Conservation (phyloP, 352 stramenopile genomes). For the Pilasporangium apinafurcum region DNA sequence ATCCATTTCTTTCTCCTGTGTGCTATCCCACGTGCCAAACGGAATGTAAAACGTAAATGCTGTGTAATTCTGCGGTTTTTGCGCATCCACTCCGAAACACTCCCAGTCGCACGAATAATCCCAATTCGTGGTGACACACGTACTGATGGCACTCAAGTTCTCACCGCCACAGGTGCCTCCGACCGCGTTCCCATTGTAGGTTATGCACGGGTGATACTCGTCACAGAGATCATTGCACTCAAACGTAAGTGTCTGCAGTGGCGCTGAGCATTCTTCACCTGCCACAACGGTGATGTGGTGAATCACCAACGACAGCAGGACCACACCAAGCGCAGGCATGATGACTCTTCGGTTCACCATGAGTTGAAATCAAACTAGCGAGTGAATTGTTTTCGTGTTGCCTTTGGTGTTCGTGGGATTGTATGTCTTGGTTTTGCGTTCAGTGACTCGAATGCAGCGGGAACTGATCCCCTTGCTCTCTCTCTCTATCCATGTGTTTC, state of each 20-base stretch:
- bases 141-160: conserved; percentile 2
- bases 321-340: no score
- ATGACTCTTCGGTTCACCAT: no score
- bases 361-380: no score
- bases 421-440: no score
- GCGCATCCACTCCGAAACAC: conserved; percentile 22
- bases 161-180: conserved; percentile 1
- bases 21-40: conserved; percentile 30
- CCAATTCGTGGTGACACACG: conserved; percentile 8
- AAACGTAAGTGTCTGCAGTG: conserved; percentile 6
- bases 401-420: no score
- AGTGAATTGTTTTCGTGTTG: no score
- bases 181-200: conserved; percentile 2
- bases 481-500: no score
- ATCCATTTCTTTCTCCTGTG: conserved; percentile 28
- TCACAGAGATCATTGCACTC: conserved; percentile 6
- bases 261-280: background rate
- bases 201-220: conserved; percentile 7
- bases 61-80: conserved; percentile 18
- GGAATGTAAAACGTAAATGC: conserved; percentile 51
- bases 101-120: conserved; percentile 29
- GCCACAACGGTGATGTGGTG: no score
- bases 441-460: no score
- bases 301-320: no score
- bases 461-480: no score